Conservation (phyloP, 306 rosid genomes). For the Lablab purpureus region DNA sequence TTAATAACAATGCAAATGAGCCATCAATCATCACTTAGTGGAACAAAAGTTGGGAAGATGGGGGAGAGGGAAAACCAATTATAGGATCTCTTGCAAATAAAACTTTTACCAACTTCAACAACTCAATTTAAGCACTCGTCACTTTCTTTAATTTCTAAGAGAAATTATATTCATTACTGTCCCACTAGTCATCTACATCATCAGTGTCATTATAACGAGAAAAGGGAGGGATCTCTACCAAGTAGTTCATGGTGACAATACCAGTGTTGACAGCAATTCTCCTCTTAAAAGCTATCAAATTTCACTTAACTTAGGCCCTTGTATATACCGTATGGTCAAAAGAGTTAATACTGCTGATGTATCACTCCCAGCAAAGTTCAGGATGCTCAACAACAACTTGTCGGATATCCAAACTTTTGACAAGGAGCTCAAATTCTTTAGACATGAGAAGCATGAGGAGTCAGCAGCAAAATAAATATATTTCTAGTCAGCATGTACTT, state of each 20-base stretch:
- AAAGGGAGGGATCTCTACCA: slow-evolving; percentile 5
- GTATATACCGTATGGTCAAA: background rate
- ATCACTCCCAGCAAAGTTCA: slow-evolving; percentile 3
- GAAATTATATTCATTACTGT: background rate
- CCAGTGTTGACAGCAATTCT: background rate
- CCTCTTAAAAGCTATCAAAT: slow-evolving; percentile 2
- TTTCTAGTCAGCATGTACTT: slow-evolving; percentile 7
- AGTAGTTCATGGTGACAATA: background rate
- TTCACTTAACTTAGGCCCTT: background rate
- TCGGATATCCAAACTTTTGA: background rate
- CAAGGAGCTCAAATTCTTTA: slow-evolving; percentile 1
- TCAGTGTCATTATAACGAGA: background rate
- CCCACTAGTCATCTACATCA: background rate
- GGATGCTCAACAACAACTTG: slow-evolving; percentile 1
- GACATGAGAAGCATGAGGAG: slow-evolving; percentile 13
- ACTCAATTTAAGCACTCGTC: background rate
- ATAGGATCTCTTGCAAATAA: too few species aligned
- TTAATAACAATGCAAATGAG: slow-evolving; percentile 7
- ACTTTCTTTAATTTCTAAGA: background rate
- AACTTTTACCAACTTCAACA: background rate
- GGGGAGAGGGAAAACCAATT: too few species aligned
- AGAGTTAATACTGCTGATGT: background rate
- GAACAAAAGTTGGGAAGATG: too few species aligned
- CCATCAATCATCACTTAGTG: background rate
- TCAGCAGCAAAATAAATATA: background rate